phyloP scores from a whole-genome alignment of 768 basidiomycete species.

The Leccinum sublutescens region DNA sequence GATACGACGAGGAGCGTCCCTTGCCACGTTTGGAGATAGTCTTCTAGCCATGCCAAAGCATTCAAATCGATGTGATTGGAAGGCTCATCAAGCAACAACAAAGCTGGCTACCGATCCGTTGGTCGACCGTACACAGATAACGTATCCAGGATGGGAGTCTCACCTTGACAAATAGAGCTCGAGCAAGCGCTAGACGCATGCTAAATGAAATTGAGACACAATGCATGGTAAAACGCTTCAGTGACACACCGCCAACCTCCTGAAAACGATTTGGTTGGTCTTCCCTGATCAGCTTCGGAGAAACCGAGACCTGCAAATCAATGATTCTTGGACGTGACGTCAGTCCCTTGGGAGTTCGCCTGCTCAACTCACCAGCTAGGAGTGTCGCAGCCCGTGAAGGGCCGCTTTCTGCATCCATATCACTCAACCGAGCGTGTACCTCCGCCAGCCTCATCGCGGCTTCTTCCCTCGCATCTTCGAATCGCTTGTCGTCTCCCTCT shows the following conservation, averaged over 20 bases:
- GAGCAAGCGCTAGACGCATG: slow-evolving; percentile 93
- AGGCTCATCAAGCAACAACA: slow-evolving; percentile 88
- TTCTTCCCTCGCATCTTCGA: slow-evolving; percentile 86
- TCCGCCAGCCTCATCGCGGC: slow-evolving; percentile 79
- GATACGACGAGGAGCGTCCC: slow-evolving; percentile 95
- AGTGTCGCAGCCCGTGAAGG: slow-evolving; percentile 91
- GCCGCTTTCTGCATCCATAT: slow-evolving; percentile 98
- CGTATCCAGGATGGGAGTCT: background rate
- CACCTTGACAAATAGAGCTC: slow-evolving; percentile 95
- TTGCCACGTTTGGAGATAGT: slow-evolving; percentile 93
- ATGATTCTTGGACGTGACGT: background rate
- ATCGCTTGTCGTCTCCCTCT: slow-evolving; percentile 74
- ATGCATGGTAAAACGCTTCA: background rate
- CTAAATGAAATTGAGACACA: slow-evolving; percentile 37
- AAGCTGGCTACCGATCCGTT: slow-evolving; percentile 48
- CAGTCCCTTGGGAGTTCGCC: background rate
- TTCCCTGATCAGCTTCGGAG: slow-evolving; percentile 79
- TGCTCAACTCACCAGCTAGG: slow-evolving; percentile 61
- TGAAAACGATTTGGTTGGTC: slow-evolving; percentile 83
- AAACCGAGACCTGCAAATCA: slow-evolving; percentile 77
- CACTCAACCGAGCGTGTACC: slow-evolving; percentile 86
- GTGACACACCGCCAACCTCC: slow-evolving; percentile 85
- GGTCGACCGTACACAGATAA: slow-evolving; percentile 3
- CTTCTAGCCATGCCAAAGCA: slow-evolving; percentile 96
- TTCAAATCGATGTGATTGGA: slow-evolving; percentile 98